Percentiles rank a stretch among this genome's conserved stretches.
Evolutionary conservation across 768 basidiomycete genomes (phyloP).

Genomic region (Termitomyces bulborhizus): DNA sequence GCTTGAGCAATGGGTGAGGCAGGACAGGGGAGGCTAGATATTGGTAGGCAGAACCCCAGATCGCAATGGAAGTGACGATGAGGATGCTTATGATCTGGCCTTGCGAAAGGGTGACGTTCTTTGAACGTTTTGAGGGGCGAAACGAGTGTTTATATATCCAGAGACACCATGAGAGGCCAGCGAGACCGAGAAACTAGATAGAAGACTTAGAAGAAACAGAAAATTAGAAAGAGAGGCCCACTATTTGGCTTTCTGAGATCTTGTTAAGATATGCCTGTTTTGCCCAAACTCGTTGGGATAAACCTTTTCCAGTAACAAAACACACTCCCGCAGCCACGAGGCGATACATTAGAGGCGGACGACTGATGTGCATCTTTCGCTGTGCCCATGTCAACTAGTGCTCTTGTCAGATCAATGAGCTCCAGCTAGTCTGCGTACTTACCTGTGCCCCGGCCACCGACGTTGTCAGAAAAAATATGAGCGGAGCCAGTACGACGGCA

Average conservation of each 20-base stretch:
- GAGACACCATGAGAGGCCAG: constrained; percentile 23
- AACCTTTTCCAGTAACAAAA: constrained; percentile 18
- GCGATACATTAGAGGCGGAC: constrained; percentile 13
- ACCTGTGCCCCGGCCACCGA: constrained; percentile 31
- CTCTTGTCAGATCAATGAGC: not conserved
- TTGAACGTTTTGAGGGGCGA: constrained; percentile 14
- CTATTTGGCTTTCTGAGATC: constrained; percentile 35
- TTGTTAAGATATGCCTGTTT: constrained; percentile 17
- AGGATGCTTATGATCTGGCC: constrained; percentile 19
- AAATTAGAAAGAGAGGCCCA: constrained; percentile 16
- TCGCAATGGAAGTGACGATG: constrained; percentile 23
- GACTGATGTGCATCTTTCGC: constrained; percentile 3
- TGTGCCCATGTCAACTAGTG: constrained; percentile 6
- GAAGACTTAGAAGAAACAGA: not conserved
- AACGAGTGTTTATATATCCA: constrained; percentile 21
- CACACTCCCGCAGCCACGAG: constrained; percentile 19
- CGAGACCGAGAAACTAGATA: constrained; percentile 24
- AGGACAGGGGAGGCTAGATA: constrained; percentile 50
- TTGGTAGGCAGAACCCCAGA: constrained; percentile 31
- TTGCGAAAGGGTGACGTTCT: constrained; percentile 11
- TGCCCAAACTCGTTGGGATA: constrained; percentile 27
- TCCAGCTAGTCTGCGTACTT: constrained; percentile 8
- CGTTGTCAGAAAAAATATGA: constrained; percentile 45
- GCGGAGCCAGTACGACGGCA: constrained; percentile 45
- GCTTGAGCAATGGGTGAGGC: constrained; percentile 41